A percentile compares a stretch with the other conserved stretches of the same genome.
phyloP scores from a whole-genome alignment of 192 early-diverging fungal genomes.

The Coemansia sp. region DNA sequence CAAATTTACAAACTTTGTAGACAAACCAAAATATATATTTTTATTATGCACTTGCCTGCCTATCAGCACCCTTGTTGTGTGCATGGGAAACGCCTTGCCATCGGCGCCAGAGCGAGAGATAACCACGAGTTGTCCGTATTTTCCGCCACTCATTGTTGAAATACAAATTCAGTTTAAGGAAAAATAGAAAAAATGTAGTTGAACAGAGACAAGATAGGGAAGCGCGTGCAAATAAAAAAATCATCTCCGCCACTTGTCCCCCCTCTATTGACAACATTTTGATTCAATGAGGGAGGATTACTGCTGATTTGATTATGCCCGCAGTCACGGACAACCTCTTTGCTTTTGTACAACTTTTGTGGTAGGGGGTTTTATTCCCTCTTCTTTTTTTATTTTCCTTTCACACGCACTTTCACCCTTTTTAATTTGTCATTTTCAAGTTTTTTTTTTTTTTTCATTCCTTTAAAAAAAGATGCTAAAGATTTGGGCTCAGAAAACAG shows the following conservation, averaged over 20 bases:
- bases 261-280: not conserved
- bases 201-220: not conserved
- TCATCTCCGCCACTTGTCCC: not conserved
- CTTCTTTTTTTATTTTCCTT: not conserved
- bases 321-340: not conserved
- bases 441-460: not conserved
- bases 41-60: conserved; percentile 20
- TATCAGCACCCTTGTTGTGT: conserved; percentile 35
- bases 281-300: not conserved
- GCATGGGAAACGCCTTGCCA: conserved; percentile 47
- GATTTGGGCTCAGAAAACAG: conserved; percentile 88
- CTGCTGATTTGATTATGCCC: not conserved
- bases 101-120: conserved; percentile 43
- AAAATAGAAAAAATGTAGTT: not conserved
- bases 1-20: not conserved
- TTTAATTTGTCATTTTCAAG: conserved; percentile 5
- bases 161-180: not conserved
- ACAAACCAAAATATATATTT: not conserved
- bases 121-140: conserved; percentile 38
- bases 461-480: conserved; percentile 64
- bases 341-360: not conserved
- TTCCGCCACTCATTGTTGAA: conserved; percentile 1
- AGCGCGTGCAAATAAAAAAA: not conserved
- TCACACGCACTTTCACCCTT: not conserved
- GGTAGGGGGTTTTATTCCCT: not conserved